Evolutionary conservation across 2,329 filamentous ascomycete genomes (phyloP).

Genomic region (Teratosphaeria zuluensis): DNA sequence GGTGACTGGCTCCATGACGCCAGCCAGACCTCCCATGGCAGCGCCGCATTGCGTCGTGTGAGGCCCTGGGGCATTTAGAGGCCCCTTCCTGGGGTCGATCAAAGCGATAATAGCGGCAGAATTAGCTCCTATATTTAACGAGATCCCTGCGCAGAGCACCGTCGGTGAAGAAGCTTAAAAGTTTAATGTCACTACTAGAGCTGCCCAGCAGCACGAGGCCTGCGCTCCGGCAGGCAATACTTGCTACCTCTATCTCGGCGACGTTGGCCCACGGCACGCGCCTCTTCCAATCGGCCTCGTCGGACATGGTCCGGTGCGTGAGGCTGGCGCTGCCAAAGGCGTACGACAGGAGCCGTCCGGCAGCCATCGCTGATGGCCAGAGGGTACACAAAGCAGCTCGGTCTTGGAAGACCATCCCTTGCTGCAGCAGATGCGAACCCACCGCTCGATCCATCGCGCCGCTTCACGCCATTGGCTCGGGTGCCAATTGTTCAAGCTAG

Average conservation of each 20-base stretch:
- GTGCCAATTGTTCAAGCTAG: neutral
- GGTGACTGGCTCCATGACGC: constrained; percentile 22
- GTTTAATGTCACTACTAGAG: constrained; percentile 9
- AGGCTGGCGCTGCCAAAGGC: constrained; percentile 2
- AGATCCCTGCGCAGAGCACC: constrained; percentile 6
- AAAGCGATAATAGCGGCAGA: constrained; percentile 13
- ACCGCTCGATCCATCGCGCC: constrained; percentile 4
- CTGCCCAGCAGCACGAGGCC: neutral
- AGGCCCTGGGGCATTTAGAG: constrained; percentile 12
- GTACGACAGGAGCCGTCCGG: constrained; percentile 11
- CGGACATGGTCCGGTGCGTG: constrained; percentile 2
- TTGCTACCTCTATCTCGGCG: neutral
- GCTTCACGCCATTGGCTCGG: constrained; percentile 1
- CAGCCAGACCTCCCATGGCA: constrained; percentile 20
- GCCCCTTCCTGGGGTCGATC: constrained; percentile 9
- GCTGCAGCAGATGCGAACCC: constrained; percentile 10
- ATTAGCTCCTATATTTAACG: constrained; percentile 14
- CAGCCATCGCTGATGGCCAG: constrained; percentile 10
- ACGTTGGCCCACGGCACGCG: neutral
- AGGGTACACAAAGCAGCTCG: constrained; percentile 11
- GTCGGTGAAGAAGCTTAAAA: constrained; percentile 12
- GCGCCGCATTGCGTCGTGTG: constrained; percentile 24
- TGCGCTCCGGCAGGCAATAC: neutral
- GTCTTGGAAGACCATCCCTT: constrained; percentile 10
- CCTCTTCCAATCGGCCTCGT: neutral